Conservation (phyloP, 345 rosid genomes). For the Cardamine chenopodiifolia region DNA sequence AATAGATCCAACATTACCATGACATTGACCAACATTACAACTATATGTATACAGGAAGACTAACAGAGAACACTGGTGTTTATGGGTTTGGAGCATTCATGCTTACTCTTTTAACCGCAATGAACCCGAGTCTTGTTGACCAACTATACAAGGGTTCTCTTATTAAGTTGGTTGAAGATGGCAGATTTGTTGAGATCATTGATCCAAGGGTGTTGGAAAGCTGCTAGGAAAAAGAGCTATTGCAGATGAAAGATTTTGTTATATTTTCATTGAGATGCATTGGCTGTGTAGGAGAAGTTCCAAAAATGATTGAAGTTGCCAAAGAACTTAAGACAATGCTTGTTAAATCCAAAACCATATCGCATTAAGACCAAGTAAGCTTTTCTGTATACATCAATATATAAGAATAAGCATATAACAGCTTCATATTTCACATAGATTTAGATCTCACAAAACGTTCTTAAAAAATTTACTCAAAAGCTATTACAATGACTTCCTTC, state of each 20-base stretch:
- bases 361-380: background rate
- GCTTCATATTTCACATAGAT: background rate
- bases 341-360: background rate
- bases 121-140: background rate
- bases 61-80: conserved; percentile 20
- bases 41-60: background rate
- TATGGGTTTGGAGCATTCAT: conserved; percentile 15
- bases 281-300: conserved; percentile 12
- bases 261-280: conserved; percentile 27
- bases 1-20: no score
- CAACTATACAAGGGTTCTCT: background rate
- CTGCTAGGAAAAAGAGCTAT: background rate
- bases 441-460: background rate
- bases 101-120: conserved; percentile 9
- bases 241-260: conserved; percentile 3
- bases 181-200: conserved; percentile 5
- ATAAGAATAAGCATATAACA: background rate
- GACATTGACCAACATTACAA: no score
- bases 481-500: background rate
- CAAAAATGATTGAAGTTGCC: conserved; percentile 26
- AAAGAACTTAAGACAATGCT: conserved; percentile 26
- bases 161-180: conserved; percentile 2
- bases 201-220: conserved; percentile 1
- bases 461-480: no score
- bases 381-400: no score